A percentile compares a stretch with the other conserved stretches of the same genome.
phyloP scores from a whole-genome alignment of 106 monocot species.

The Gastrodia elata region DNA sequence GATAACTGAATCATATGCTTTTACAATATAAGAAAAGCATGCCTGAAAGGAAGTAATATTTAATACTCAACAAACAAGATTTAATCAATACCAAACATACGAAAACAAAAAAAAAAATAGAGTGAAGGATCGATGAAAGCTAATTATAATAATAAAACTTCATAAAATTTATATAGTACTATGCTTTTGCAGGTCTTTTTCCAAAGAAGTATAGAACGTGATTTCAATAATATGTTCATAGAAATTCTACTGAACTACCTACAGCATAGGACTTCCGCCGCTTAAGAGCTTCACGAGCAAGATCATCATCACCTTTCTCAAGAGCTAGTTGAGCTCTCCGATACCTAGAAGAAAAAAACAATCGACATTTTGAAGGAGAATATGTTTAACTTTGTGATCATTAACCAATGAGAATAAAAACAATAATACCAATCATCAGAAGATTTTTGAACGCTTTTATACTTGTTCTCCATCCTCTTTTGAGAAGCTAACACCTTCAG shows the following conservation, averaged over 20 bases:
- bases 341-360: conserved; percentile 43
- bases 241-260: conserved; percentile 27
- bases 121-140: background rate
- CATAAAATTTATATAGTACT: background rate
- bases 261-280: conserved; percentile 95
- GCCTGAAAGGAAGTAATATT: no score
- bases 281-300: conserved; percentile 97
- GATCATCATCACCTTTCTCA: conserved; percentile 91
- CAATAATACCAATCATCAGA: conserved; percentile 82
- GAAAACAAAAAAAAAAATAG: background rate
- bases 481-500: conserved; percentile 90
- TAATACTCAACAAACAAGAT: background rate
- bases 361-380: background rate
- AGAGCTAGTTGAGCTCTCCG: conserved; percentile 93
- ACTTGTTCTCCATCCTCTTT: conserved; percentile 90
- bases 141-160: background rate
- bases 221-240: background rate
- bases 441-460: conserved; percentile 80
- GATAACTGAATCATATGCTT: background rate
- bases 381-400: conserved; percentile 1
- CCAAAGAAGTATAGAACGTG: background rate
- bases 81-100: background rate
- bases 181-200: background rate
- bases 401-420: background rate
- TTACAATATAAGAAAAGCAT: background rate